A percentile compares a stretch with the other conserved stretches of the same genome.
phyloP scores from a whole-genome alignment of 257 asterid genomes.

The Nicotiana benthamiana region DNA sequence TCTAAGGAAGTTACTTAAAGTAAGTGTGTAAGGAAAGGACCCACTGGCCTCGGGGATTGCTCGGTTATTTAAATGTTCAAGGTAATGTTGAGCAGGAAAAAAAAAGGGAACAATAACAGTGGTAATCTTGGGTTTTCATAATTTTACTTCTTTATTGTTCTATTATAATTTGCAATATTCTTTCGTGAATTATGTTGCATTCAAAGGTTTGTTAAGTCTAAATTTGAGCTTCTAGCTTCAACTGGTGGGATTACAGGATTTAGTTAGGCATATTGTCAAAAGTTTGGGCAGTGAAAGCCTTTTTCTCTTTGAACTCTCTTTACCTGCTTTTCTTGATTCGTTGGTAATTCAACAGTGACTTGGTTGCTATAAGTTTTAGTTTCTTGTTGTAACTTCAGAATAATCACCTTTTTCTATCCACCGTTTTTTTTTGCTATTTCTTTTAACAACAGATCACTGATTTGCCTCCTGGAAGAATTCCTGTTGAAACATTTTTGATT shows the following conservation, averaged over 20 bases:
- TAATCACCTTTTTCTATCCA: not conserved
- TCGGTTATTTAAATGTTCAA: not conserved
- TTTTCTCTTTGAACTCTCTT: not conserved
- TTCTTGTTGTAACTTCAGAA: not conserved
- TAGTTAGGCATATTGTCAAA: too few relatives aligned
- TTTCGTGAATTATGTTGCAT: not conserved
- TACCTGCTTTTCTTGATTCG: not conserved
- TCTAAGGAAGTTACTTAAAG: not conserved
- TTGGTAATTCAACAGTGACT: not conserved
- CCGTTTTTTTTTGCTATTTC: conserved; percentile 1
- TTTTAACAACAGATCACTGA: conserved; percentile 66
- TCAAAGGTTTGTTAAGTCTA: not conserved
- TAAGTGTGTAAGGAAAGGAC: not conserved
- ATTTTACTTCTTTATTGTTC: not conserved
- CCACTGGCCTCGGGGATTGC: not conserved
- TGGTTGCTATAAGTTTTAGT: not conserved
- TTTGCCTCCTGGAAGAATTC: conserved; percentile 95
- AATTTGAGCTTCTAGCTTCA: not conserved
- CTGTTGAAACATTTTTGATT: conserved; percentile 57
- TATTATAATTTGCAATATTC: not conserved
- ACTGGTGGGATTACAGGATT: not conserved
- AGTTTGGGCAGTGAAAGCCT: not conserved
- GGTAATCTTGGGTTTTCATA: not conserved
- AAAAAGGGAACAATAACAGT: not conserved
- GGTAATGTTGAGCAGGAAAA: not conserved